These are phyloP conservation scores for Leishmania martiniquensis DNA, from an alignment of 208 protist genomes.

Conservation along the genomic window DNA sequence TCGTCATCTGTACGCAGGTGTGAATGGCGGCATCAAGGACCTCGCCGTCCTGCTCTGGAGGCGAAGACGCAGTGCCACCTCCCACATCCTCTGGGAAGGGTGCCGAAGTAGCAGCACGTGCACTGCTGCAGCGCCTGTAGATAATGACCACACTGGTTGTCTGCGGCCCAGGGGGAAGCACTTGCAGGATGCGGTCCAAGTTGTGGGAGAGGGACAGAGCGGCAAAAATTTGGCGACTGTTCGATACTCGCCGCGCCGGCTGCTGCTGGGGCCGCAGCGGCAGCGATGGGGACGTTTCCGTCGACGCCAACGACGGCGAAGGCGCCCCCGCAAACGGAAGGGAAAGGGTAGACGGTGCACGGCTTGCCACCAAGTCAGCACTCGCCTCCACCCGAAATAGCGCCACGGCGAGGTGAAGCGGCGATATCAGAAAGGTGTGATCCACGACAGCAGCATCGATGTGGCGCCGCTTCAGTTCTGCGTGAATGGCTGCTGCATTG, in stretches of 20 bases:
- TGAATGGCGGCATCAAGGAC: not conserved
- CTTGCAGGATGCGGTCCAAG: conserved; percentile 56
- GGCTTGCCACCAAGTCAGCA: not conserved
- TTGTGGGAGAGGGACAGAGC: conserved; percentile 67
- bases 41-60: conserved; percentile 5
- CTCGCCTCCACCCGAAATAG: conserved; percentile 48
- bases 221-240: conserved; percentile 54
- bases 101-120: not conserved
- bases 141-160: conserved; percentile 64
- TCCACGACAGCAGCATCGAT: conserved; percentile 79
- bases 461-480: conserved; percentile 39
- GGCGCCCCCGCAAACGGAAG: not conserved
- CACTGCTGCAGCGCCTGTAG: not conserved
- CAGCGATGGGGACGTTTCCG: not conserved
- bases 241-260: conserved; percentile 2
- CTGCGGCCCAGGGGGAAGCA: conserved; percentile 48
- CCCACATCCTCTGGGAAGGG: not conserved
- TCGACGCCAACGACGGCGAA: not conserved
- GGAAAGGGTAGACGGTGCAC: not conserved
- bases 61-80: not conserved
- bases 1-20: conserved; percentile 7
- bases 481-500: conserved; percentile 46
- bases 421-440: conserved; percentile 65
- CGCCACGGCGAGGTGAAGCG: conserved; percentile 65
- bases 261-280: not conserved